Base-by-base conservation (phyloP, 352 stramenopile genomes). In the Phytopythium ostracodes region DNA sequence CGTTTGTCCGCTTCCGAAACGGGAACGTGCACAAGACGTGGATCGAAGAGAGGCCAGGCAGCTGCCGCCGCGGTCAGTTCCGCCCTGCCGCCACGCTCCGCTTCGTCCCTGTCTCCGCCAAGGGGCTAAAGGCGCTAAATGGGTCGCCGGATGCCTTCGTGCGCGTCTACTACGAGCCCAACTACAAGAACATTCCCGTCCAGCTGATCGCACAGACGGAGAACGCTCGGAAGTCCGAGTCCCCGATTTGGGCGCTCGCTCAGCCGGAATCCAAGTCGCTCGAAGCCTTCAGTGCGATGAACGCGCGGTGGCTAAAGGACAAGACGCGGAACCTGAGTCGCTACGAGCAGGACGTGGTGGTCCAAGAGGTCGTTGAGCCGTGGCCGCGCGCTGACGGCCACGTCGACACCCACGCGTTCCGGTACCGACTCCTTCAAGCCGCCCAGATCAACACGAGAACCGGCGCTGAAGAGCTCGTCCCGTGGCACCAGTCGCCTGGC, bases 111-210 rank as follows among this genome's bases (percentile, higher is more conserved):
- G 44, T 72, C 38, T 57, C 9, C 7, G 62, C 36, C 22, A 59
- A 33, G 29, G 36, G 33, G 0, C 15, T 61, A 46, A 68, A 10
- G 38, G 25, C 36, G 25, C 31, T 36, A 49, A 44, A 62, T 31
- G 44, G 31, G 0, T 63, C 36, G 35, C 56, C 63, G 8, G 68
- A 74, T 27, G 59, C 68, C 18, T 75, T 67, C 24, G 71, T 79
- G 11, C 64, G 65, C 11, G 55, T 79, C 15, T 73, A 62, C 40
- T 79, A 79, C 46, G 71, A 79, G 62, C 68, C 71, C 6, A 70
- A 76, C 36, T 79, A 66, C 63, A 79, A 79, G 43, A 64, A 71
- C 11, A 63, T 79, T 18, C 68, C 71, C 18, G 67, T 68, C 20
- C 68, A 65, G 10, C 53, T 76, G 22, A 61, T 79, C 47, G 71